Evolutionary conservation across 23 red algal species (phyloP), one percentile per base, ranked within the genome.

Genomic region (Gracilaria gracilis): DNA sequence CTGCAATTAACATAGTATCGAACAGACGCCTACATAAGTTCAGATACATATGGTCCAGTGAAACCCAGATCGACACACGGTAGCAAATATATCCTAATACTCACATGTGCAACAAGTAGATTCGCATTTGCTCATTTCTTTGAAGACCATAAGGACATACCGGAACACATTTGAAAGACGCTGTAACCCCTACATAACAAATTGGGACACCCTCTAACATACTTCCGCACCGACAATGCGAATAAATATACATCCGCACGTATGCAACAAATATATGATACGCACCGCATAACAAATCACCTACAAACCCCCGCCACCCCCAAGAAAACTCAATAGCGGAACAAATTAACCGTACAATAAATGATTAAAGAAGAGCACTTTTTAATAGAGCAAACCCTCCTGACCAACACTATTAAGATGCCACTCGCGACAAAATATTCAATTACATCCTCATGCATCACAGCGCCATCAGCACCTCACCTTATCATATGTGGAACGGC

Each of bases 291-390:
- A 42, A 33, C 39, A 33, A 0, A 0, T 37, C 39, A 14, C 16
- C 39, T 42, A 37, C 9, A n/a, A 34, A 78, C 73, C 49, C 73
- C 73, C 73, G 49, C 37, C 73, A 78, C 16, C 73, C 73, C 37
- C 15, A 39, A 37, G 73, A 78, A 37, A 78, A 78, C 37, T 0
- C 13, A 25, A 12, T 78, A 33, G 21, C 73, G 0, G 73, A 78
- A 44, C 73, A 42, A 34, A 25, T 39, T 23, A 78, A 78, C 1
- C 73, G 37, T 27, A 78, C 73, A 34, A 33, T 78, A 35, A 78
- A 46, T 15, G 0, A 78, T 46, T 78, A 34, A 33, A 42, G 25
- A 38, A 33, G 73, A 33, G 73, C 15, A 78, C 31, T 44, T 34
- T 42, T 78, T 0, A n/a, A 78, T n/a, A 33, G 14, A 33, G 39